Percentiles rank a stretch among this genome's conserved stretches.
Conservation (phyloP, 164 flowering plant genomes). For the Cinnamomum micranthum region DNA sequence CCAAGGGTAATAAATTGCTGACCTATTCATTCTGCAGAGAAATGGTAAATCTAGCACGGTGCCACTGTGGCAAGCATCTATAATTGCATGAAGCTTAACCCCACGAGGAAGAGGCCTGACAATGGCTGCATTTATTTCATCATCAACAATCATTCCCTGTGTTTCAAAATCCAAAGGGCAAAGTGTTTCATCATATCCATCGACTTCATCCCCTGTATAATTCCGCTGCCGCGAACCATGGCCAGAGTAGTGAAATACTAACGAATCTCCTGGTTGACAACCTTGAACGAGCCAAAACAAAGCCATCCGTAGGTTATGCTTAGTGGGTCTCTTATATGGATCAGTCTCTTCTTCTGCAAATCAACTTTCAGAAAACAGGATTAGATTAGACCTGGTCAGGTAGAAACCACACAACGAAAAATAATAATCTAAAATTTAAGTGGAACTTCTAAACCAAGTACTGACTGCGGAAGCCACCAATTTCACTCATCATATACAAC, state of each 20-base stretch:
- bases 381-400: background rate
- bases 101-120: slow-evolving; percentile 78
- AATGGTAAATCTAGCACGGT: slow-evolving; percentile 79
- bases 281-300: slow-evolving; percentile 81
- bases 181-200: slow-evolving; percentile 89
- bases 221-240: slow-evolving; percentile 84
- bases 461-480: too few species aligned
- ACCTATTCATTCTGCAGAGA: slow-evolving; percentile 88
- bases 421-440: too few species aligned
- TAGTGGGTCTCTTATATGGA: slow-evolving; percentile 61
- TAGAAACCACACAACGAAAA: too few species aligned
- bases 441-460: too few species aligned
- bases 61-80: slow-evolving; percentile 93
- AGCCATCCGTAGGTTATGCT: slow-evolving; percentile 74
- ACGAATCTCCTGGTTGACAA: slow-evolving; percentile 81
- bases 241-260: slow-evolving; percentile 85
- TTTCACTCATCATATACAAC: too few species aligned
- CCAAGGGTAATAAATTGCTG: background rate
- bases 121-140: slow-evolving; percentile 74
- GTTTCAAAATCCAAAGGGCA: slow-evolving; percentile 88
- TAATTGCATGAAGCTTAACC: slow-evolving; percentile 81
- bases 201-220: slow-evolving; percentile 80
- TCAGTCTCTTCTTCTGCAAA: slow-evolving; percentile 85
- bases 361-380: slow-evolving; percentile 8
- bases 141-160: slow-evolving; percentile 93